Evolutionary conservation across 768 basidiomycete species (phyloP), one percentile per base, ranked within the genome.

Genomic region (Tricholoma flavovirens): DNA sequence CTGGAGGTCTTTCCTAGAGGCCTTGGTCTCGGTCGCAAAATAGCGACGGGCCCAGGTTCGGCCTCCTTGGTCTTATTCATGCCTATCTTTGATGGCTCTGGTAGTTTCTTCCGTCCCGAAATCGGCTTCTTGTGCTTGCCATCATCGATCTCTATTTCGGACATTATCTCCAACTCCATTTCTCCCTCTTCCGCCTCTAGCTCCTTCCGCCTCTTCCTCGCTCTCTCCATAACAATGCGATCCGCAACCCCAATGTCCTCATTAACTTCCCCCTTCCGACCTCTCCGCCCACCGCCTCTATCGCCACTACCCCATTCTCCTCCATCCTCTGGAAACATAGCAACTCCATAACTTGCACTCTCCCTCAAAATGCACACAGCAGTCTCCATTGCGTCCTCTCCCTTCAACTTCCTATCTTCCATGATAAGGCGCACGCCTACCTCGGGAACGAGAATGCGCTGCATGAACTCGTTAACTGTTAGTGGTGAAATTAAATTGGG

Each of bases 401-500:
- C 76, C 40, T 69, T 63, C 10, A 86, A 69, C 1, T 65, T 57
- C 63, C 80, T 80, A 66, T 98, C 94, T 56, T 88, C 77, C 75
- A 83, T 83, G 58, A 98, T 91, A n/a, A 98, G 81, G 21, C 80
- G 75, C 38, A 87, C 75, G 0, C 87, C 91, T 0, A 87, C 83
- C 71, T 98, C 95, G 1, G 96, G 96, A 2, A 98, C 84, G n/a
- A 98, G 80, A 29, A 98, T 79, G 14, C 86, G 84, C 36, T 88
- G 84, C 35, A 93, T 77, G 65, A 94, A 96, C 56, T 92, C 87
- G 32, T 82, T 79, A 0, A 84, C 76, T 1, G 83, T 81, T 21
- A 98, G 79, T 0, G 95, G 88, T 0, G 75, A 68, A 22, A 84
- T 79, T 10, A 76, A 68, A n/a, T 71, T 65, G 0, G 81, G 74